These are phyloP conservation scores for Mucor sp. DNA, from an alignment of 371 early-diverging fungal species.

Conservation along the genomic window DNA sequence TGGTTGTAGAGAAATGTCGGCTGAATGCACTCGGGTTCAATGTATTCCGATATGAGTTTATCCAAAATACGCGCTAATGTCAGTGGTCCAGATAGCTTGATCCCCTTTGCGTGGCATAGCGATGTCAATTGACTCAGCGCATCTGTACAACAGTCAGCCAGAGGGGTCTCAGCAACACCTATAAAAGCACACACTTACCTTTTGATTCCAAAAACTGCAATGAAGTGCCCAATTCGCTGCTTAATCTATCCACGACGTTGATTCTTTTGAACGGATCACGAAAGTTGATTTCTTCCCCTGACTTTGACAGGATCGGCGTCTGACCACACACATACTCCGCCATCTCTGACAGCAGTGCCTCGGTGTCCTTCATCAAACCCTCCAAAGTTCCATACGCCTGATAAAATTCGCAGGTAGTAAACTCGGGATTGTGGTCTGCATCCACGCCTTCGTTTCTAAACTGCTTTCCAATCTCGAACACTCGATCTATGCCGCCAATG, in stretches of 20 bases:
- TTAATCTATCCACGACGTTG: slow-evolving; percentile 75
- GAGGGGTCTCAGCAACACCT: background rate
- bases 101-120: slow-evolving; percentile 53
- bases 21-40: slow-evolving; percentile 90
- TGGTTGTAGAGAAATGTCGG: slow-evolving; percentile 96
- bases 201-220: slow-evolving; percentile 57
- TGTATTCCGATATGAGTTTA: slow-evolving; percentile 84
- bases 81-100: slow-evolving; percentile 66
- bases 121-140: slow-evolving; percentile 46
- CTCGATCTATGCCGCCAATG: slow-evolving; percentile 93
- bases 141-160: slow-evolving; percentile 16
- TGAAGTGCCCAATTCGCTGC: slow-evolving; percentile 47
- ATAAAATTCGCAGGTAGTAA: slow-evolving; percentile 98
- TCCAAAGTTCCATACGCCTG: slow-evolving; percentile 92
- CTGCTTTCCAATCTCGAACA: slow-evolving; percentile 97
- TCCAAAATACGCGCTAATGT: slow-evolving; percentile 89
- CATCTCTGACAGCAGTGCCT: slow-evolving; percentile 85
- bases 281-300: slow-evolving; percentile 68
- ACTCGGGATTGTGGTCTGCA: slow-evolving; percentile 98
- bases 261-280: slow-evolving; percentile 77
- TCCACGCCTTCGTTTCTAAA: slow-evolving; percentile 99
- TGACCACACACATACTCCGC: slow-evolving; percentile 78
- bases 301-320: slow-evolving; percentile 68
- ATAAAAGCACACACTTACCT: slow-evolving; percentile 10
- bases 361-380: slow-evolving; percentile 82